phyloP scores from a whole-genome alignment of 495 filamentous ascomycete genomes.

The Massariosphaeria phaeospora region DNA sequence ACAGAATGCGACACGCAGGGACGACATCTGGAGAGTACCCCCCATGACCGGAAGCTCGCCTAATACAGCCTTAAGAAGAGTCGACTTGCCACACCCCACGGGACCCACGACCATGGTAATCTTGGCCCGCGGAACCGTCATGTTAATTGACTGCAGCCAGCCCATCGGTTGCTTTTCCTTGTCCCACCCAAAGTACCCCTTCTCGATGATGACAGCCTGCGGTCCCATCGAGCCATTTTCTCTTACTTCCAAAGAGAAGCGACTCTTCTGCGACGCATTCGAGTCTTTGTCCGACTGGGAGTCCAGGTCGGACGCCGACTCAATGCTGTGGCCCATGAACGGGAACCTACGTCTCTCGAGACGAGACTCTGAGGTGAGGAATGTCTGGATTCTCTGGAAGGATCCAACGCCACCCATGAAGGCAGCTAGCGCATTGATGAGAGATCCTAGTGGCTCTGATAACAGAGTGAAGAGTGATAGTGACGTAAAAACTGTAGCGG shows the following conservation, averaged over 20 bases:
- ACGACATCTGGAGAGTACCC: constrained; percentile 43
- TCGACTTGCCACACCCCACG: constrained; percentile 50
- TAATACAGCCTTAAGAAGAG: constrained; percentile 47
- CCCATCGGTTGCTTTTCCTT: constrained; percentile 33
- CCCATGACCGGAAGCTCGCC: constrained; percentile 45
- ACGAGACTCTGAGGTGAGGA: constrained; percentile 45
- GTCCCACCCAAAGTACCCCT: constrained; percentile 52
- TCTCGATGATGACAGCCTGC: constrained; percentile 39
- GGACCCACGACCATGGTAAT: constrained; percentile 47
- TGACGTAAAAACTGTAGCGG: constrained; percentile 53
- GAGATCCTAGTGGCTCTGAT: constrained; percentile 48
- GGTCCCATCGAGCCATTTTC: constrained; percentile 7
- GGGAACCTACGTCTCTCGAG: constrained; percentile 20
- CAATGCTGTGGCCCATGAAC: constrained; percentile 8
- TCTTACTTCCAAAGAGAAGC: constrained; percentile 7
- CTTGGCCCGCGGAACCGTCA: constrained; percentile 41
- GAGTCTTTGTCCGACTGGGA: constrained; percentile 20
- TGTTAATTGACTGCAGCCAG: constrained; percentile 38
- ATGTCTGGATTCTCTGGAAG: constrained; percentile 56
- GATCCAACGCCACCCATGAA: constrained; percentile 54
- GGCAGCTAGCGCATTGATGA: constrained; percentile 55
- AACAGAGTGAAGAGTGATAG: constrained; percentile 58
- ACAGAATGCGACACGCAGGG: constrained; percentile 48
- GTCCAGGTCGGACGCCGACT: constrained; percentile 12
- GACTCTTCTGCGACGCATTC: constrained; percentile 17